Evolutionary conservation across 1,284 basidiomycete species (phyloP), one percentile per base, ranked within the genome.

Genomic region (Ceratobasidium theobromae): DNA sequence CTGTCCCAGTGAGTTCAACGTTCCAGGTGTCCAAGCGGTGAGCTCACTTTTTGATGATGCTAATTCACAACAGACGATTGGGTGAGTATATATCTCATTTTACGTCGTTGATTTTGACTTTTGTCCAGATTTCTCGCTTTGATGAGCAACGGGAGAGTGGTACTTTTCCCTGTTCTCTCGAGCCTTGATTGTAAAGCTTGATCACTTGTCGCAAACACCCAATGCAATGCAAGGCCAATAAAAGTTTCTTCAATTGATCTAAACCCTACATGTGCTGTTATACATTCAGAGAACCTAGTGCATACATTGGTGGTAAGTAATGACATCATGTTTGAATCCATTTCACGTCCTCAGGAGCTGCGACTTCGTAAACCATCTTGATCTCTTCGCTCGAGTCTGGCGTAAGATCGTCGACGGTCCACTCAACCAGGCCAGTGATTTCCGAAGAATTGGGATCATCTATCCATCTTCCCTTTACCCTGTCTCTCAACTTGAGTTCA

Each of bases 71-170:
- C 73, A 93, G 91, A 92, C 78, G 89, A 88, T 87, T 93, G 91
- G 91, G 89, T 91, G 76, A 71, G 84, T 76, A 33, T 27, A 12
- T 40, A 38, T 40, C 53, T 41, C 52, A 18, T 33, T 16, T 48
- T 49, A 33, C 64, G n/a, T 65, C 33, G 49, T 43, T 71, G 67
- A 69, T 23, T 68, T 67, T 70, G 41, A 54, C 46, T 54, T 51
- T 72, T 53, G 52, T 25, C 51, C 1, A 94, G 94, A 86, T 89
- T 75, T 74, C 79, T 72, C 91, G 88, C 79, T 98, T 89, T 82
- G 93, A 96, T 75, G 94, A 96, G 69, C 93, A 97, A 79, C 86
- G 94, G 76, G 94, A 97, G 77, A 86, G 78, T 72, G 92, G 92
- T 70, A 92, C 89, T 43, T 98, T 98, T 87, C 93, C 94, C 49